Evolutionary conservation across 257 asterid genomes (phyloP), one percentile per base, ranked within the genome.

Genomic region (Nicotiana obtusifolia): DNA sequence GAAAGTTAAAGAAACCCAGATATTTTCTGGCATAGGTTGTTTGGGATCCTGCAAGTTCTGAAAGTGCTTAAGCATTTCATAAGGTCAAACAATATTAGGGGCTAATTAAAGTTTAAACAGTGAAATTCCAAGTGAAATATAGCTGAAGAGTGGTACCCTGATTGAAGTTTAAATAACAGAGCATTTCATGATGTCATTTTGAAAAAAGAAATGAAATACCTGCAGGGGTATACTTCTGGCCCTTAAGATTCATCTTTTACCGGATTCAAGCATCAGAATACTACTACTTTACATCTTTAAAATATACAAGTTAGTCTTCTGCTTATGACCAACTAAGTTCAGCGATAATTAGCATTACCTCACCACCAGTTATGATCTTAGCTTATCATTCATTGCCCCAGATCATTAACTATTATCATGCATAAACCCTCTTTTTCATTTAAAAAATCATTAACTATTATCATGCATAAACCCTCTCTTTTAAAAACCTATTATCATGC

Each of bases 321-420:
- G 62, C 53, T 47, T 75, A 49, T 75, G 41, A 75, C 80, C 80
- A 75, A 75, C 47, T 49, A 75, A 49, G 80, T 26, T 75, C 80
- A 26, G 52, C 0, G 17, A 75, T 49, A 28, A 56, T 75, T 26
- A 49, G 62, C 64, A 75, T 24, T 49, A 49, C 64, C 15, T 4
- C 62, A 24, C 62, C 62, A 49, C 10, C 24, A 4, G 64, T 26
- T 49, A 7, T 73, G 78, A 73, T 54, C 64, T 75, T 24, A 75
- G 80, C 41, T 49, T 49, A 52, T 16, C 80, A 52, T 49, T 15
- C 28, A 16, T 49, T 75, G 17, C 26, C 80, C 62, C 5, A 10
- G 61, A 49, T 24, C 61, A 22, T 47, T 7, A 47, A 71, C 59
- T 64, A 47, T 37, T 56, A 26, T 28, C 19, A 16, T 30, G 3